A percentile compares a stretch with the other conserved stretches of the same genome.
Conservation (phyloP, 2,329 filamentous ascomycete species). For the Trichoderma koningii region DNA sequence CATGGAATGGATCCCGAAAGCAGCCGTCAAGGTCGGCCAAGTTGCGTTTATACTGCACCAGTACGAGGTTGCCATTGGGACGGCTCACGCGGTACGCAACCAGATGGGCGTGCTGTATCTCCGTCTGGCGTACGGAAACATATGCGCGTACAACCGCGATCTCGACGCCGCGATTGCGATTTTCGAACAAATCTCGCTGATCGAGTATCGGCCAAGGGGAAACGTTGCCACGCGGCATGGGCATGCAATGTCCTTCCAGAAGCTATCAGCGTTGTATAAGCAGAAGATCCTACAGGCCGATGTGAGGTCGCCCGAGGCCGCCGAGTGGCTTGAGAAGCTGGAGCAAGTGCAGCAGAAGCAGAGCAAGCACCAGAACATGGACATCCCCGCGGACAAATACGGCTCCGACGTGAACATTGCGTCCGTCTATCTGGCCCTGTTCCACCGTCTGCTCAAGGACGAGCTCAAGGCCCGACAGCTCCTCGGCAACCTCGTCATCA, state of each 20-base stretch:
- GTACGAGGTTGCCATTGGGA: slow-evolving; percentile 39
- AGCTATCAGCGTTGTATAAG: slow-evolving; percentile 44
- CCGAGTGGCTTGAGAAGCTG: slow-evolving; percentile 40
- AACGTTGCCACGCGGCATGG: slow-evolving; percentile 45
- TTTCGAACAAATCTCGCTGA: slow-evolving; percentile 42
- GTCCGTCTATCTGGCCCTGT: slow-evolving; percentile 44
- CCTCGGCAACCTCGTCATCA: slow-evolving; percentile 40
- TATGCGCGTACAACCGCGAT: slow-evolving; percentile 41
- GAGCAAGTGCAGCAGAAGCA: slow-evolving; percentile 43
- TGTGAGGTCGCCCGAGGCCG: slow-evolving; percentile 34
- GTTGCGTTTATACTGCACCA: slow-evolving; percentile 37
- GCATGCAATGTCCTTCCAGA: slow-evolving; percentile 46
- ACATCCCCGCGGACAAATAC: slow-evolving; percentile 45
- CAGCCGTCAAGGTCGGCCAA: slow-evolving; percentile 41
- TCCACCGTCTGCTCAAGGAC: slow-evolving; percentile 41
- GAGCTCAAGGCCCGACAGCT: slow-evolving; percentile 35
- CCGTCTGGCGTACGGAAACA: slow-evolving; percentile 42
- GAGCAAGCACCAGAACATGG: slow-evolving; percentile 42
- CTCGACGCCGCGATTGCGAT: slow-evolving; percentile 41
- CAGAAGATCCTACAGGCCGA: slow-evolving; percentile 38
- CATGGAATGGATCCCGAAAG: slow-evolving; percentile 47
- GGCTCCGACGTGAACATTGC: slow-evolving; percentile 48
- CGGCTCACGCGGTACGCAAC: slow-evolving; percentile 41
- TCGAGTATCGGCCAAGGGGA: slow-evolving; percentile 44
- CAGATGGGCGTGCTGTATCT: slow-evolving; percentile 44